A percentile compares a stretch with the other conserved stretches of the same genome.
These are phyloP conservation scores for Solanum commersonii DNA, from an alignment of 257 asterid species.

Conservation along the genomic window DNA sequence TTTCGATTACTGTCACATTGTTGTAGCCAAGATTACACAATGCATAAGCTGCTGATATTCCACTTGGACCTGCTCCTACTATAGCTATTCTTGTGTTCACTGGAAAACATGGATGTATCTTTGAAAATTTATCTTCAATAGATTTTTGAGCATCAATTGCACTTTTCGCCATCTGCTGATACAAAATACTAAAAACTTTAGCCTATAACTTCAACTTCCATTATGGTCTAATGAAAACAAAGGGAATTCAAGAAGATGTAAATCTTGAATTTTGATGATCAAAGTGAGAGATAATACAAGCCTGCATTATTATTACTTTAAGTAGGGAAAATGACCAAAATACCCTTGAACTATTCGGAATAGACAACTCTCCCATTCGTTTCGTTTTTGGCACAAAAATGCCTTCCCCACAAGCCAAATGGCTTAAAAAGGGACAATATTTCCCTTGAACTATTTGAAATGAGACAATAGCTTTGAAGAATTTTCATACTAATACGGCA, in stretches of 20 bases:
- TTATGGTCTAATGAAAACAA: background rate
- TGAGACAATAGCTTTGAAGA: background rate
- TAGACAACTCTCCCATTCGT: background rate
- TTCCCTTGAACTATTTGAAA: background rate
- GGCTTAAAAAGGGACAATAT: background rate
- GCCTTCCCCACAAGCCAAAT: background rate
- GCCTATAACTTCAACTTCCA: background rate
- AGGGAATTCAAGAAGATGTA: background rate
- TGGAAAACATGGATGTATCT: conserved; percentile 59
- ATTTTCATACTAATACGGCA: background rate
- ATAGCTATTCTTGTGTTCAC: conserved; percentile 51
- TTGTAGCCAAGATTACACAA: conserved; percentile 58
- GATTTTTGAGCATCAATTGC: conserved; percentile 36
- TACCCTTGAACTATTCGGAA: background rate
- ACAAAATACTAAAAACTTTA: background rate
- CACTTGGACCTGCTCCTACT: conserved; percentile 86
- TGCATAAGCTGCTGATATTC: conserved; percentile 74
- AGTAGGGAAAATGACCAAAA: background rate
- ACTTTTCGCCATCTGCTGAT: background rate
- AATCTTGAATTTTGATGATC: background rate
- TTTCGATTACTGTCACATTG: conserved; percentile 58
- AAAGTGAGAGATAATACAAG: background rate
- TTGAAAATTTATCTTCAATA: conserved; percentile 44
- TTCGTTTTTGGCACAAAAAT: background rate
- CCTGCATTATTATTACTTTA: background rate